Base-by-base conservation (phyloP, 163 green algal species). In the Prototheca wickerhamii region DNA sequence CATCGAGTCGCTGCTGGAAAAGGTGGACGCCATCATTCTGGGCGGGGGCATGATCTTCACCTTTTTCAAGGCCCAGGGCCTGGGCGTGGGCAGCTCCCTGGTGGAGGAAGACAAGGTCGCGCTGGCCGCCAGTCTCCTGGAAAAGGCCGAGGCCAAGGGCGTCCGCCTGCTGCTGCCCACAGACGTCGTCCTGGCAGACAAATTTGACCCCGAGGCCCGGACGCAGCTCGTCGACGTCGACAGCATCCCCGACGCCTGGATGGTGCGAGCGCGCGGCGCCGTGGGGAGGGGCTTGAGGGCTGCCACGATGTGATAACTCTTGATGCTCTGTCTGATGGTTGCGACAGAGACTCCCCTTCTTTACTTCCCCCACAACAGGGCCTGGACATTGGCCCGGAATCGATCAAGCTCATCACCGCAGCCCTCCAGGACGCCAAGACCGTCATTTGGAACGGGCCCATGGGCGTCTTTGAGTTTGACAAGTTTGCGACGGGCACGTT, bases 41-140 rank as follows among this genome's bases (percentile, higher is more conserved):
- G 86, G 85, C 61, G 92, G 92, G 60, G 93, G 93, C 77, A 99
- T 99, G 93, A 90, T 98, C 69, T 99, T 98, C 87, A 99, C 93
- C 64, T 99, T 99, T 87, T 95, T 93, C 90, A 95, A 95, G 82
- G 93, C 93, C 7, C 78, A 84, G 63, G 93, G 93, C 68, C 70
- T 93, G 28, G 62, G 53, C 20, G 84, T 93, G 3, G 93, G 93
- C 56, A 67, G 65, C 44, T 96, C 87, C 49, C 83, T 98, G 61
- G 93, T 99, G 35, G 93, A 99, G 87, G 90, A 97, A 60, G 92
- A 99, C 82, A 92, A 95, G 86, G 64, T 96, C 25, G 84, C 91
- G 7, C 84, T 96, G 55, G 89, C 89, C 55, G 86, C 77, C 70
- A 77, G 89, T 74, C 79, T 86, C 49, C 57, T 75, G 62, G 54